Conservation (phyloP, 176 grass and related monocot genomes). For the Triticum monococcum region DNA sequence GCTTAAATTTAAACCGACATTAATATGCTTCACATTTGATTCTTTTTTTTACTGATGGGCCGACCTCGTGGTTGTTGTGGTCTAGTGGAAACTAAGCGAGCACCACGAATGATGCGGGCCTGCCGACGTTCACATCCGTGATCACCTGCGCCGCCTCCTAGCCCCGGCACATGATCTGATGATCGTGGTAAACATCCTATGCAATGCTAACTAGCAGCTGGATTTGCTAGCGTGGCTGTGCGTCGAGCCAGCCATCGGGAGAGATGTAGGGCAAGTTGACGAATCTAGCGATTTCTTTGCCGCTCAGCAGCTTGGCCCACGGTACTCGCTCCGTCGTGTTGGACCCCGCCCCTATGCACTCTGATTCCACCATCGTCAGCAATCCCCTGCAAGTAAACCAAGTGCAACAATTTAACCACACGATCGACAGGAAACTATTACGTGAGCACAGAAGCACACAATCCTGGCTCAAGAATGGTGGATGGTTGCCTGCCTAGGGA, state of each 20-base stretch:
- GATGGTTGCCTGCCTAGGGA: too few species aligned
- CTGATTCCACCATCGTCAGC: slow-evolving; percentile 48
- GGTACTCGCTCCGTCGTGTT: slow-evolving; percentile 41
- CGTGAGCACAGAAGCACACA: not conserved
- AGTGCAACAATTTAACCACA: not conserved
- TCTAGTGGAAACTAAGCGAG: too few species aligned
- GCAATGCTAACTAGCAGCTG: not conserved
- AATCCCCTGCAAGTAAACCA: slow-evolving; percentile 29
- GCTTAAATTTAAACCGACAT: too few species aligned
- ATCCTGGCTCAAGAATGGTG: not conserved
- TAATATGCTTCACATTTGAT: too few species aligned
- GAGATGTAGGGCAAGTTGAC: slow-evolving; percentile 48
- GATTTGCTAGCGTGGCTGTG: slow-evolving; percentile 32
- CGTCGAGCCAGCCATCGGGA: slow-evolving; percentile 45
- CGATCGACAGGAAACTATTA: not conserved
- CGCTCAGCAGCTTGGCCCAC: slow-evolving; percentile 46
- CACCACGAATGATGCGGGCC: too few species aligned
- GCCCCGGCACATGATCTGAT: not conserved
- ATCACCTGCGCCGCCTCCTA: too few species aligned
- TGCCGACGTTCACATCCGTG: too few species aligned
- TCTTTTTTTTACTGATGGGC: too few species aligned
- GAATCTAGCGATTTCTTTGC: slow-evolving; percentile 34
- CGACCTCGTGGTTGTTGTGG: too few species aligned
- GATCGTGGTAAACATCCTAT: not conserved
- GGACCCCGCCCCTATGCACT: slow-evolving; percentile 48